Conservation (phyloP, 176 grass and related monocot genomes). For the Elaeis guineensis region DNA sequence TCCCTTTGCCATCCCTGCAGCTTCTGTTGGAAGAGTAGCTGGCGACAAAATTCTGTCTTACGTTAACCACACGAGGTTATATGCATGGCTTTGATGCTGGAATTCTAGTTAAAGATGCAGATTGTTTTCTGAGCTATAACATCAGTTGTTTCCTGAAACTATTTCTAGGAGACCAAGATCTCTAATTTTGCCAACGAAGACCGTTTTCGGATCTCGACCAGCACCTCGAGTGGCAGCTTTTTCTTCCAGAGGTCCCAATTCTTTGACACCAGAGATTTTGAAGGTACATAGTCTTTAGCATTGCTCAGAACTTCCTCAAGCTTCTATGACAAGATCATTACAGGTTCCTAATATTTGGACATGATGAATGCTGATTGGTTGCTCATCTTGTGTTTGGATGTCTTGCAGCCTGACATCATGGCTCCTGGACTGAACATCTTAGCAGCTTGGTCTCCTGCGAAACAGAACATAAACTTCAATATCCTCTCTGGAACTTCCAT, state of each 20-base stretch:
- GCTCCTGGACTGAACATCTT: conserved; percentile 23
- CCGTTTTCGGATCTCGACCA: not conserved
- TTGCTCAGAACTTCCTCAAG: not conserved
- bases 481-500: conserved; percentile 26
- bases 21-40: not conserved
- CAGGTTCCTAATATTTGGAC: not conserved
- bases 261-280: conserved; percentile 16
- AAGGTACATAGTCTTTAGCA: conserved; percentile 2
- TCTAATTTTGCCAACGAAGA: conserved; percentile 8
- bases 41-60: not conserved
- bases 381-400: no score
- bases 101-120: not conserved
- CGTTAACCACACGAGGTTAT: conserved; percentile 11
- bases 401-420: conserved; percentile 11
- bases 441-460: conserved; percentile 21
- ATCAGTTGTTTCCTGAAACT: no score
- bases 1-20: not conserved
- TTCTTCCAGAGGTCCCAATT: conserved; percentile 26
- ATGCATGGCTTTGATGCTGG: not conserved
- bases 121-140: not conserved
- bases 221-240: conserved; percentile 21
- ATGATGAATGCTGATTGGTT: not conserved
- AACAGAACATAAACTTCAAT: conserved; percentile 7
- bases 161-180: conserved; percentile 3
- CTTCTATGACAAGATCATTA: not conserved